Percentiles rank a stretch among this genome's conserved stretches.
These are phyloP conservation scores for Candida sojae DNA, from an alignment of 1,139 yeast species.

Conservation along the genomic window DNA sequence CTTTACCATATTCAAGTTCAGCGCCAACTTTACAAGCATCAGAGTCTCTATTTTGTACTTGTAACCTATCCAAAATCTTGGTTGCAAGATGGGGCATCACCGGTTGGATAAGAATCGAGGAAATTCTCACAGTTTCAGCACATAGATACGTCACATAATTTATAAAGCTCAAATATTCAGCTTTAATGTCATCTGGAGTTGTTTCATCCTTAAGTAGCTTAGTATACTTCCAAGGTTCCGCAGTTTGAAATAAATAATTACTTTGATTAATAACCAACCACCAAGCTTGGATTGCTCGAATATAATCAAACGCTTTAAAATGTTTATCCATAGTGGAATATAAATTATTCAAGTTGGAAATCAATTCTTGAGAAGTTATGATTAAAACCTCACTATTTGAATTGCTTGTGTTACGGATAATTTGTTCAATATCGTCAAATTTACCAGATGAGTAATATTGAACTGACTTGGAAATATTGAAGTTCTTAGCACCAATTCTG, in stretches of 20 bases:
- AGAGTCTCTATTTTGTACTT: conserved; percentile 49
- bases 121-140: conserved; percentile 70
- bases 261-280: conserved; percentile 64
- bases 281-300: conserved; percentile 60
- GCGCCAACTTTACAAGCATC: conserved; percentile 42
- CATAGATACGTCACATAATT: conserved; percentile 62
- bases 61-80: conserved; percentile 63
- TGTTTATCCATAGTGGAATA: conserved; percentile 37
- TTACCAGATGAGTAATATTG: conserved; percentile 18
- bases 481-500: conserved; percentile 72
- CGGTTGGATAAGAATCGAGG: conserved; percentile 68
- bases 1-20: conserved; percentile 50
- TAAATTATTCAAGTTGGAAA: conserved; percentile 20
- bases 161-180: conserved; percentile 29
- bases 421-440: conserved; percentile 25
- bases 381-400: conserved; percentile 17
- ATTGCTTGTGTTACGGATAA: conserved; percentile 14
- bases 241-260: conserved; percentile 60
- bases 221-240: conserved; percentile 60
- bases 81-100: conserved; percentile 67
- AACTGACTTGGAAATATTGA: conserved; percentile 55
- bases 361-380: conserved; percentile 19
- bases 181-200: conserved; percentile 18
- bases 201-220: conserved; percentile 30
- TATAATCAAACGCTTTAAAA: conserved; percentile 53